These are phyloP conservation scores for Blastomyces silverae DNA, from an alignment of 2,329 filamentous ascomycete genomes.

Conservation along the genomic window DNA sequence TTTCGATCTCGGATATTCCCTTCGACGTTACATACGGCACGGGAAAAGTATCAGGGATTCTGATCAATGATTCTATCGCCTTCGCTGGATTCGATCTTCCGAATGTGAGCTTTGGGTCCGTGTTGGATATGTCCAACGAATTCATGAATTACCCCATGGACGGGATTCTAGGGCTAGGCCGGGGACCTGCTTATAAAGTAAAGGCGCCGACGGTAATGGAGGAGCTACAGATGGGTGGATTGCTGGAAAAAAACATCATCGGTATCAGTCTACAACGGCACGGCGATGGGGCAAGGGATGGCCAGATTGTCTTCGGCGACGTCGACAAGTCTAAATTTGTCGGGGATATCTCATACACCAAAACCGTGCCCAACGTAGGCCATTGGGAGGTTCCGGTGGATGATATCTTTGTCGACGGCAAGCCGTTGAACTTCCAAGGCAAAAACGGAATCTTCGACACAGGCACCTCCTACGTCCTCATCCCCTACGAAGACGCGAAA, in stretches of 20 bases:
- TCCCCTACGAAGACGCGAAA: constrained; percentile 59
- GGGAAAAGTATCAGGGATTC: constrained; percentile 61
- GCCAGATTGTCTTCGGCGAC: constrained; percentile 70
- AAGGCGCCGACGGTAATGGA: constrained; percentile 60
- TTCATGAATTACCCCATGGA: constrained; percentile 78
- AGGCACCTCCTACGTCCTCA: constrained; percentile 72
- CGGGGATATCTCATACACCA: constrained; percentile 62
- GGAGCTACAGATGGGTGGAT: constrained; percentile 50
- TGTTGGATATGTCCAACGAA: constrained; percentile 62
- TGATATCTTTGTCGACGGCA: constrained; percentile 57
- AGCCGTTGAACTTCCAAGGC: constrained; percentile 47
- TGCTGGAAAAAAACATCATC: constrained; percentile 61
- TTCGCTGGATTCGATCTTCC: constrained; percentile 57
- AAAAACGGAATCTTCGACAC: constrained; percentile 71
- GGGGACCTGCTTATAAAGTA: constrained; percentile 48
- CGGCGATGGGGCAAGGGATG: constrained; percentile 59
- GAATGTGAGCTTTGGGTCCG: constrained; percentile 59
- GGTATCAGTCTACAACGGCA: constrained; percentile 63
- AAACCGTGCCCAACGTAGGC: constrained; percentile 44
- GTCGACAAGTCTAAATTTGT: constrained; percentile 60
- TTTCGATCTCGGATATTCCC: constrained; percentile 46
- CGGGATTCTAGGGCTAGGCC: constrained; percentile 74
- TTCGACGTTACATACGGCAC: constrained; percentile 72
- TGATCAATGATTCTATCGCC: constrained; percentile 59
- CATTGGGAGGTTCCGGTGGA: constrained; percentile 70